phyloP scores from a whole-genome alignment of 768 basidiomycete species.

The Mrakia hoshinonis region DNA sequence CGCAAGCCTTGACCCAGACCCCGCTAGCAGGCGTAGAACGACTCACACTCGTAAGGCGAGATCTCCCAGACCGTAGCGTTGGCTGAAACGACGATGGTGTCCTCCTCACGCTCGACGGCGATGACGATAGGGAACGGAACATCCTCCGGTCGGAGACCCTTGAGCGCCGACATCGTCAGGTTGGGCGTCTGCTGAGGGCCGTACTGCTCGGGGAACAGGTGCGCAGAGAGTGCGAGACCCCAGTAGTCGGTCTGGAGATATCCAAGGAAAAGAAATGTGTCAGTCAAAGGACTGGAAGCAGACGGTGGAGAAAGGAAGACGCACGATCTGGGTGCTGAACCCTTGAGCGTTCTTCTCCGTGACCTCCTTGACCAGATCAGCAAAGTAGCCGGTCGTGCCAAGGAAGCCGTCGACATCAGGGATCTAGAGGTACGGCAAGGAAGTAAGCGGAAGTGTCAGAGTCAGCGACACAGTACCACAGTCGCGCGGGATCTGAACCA shows the following conservation, averaged over 20 bases:
- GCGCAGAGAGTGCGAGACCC: slow-evolving; percentile 28
- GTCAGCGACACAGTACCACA: too few species aligned
- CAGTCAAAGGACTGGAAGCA: too few species aligned
- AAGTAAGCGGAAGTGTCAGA: neutral
- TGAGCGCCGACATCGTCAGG: slow-evolving; percentile 30
- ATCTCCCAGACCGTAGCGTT: slow-evolving; percentile 41
- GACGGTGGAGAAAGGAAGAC: neutral
- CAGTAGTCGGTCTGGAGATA: slow-evolving; percentile 35
- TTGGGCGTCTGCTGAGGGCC: slow-evolving; percentile 37
- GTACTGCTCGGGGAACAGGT: slow-evolving; percentile 37
- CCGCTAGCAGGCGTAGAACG: slow-evolving; percentile 25
- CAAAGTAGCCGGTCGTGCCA: slow-evolving; percentile 37
- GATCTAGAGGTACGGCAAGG: slow-evolving; percentile 37
- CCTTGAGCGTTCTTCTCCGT: slow-evolving; percentile 35
- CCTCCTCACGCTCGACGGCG: slow-evolving; percentile 35
- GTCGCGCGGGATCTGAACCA: too few species aligned
- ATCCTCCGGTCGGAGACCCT: slow-evolving; percentile 32
- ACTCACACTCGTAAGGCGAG: too few species aligned
- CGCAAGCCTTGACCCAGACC: too few species aligned
- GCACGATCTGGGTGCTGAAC: slow-evolving; percentile 37
- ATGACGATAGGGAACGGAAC: slow-evolving; percentile 39
- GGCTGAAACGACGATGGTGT: slow-evolving; percentile 35
- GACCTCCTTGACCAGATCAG: slow-evolving; percentile 37
- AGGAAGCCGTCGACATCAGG: slow-evolving; percentile 33
- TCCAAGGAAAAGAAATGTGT: neutral